A percentile compares a stretch with the other conserved stretches of the same genome.
Conservation (phyloP, 148 eudicot species). For the Rhododendron ovatum region DNA sequence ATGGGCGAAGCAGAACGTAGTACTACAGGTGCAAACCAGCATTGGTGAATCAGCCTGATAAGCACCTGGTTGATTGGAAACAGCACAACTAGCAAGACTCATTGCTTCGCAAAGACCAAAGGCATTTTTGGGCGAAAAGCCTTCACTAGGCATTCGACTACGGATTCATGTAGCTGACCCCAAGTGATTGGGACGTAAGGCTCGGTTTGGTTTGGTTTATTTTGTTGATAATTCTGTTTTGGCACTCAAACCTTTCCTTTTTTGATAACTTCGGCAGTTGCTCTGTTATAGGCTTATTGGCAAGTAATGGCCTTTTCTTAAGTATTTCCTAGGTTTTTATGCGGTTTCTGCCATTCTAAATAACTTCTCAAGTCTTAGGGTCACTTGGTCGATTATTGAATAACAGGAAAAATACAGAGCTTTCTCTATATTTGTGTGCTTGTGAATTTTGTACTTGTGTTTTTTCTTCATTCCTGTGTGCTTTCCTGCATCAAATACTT, state of each 20-base stretch:
- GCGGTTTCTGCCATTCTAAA: background rate
- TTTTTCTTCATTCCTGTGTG: background rate
- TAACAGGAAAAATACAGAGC: background rate
- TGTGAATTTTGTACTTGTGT: background rate
- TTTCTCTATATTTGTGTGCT: background rate
- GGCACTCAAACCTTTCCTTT: background rate
- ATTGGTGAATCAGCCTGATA: background rate
- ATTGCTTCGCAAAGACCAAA: background rate
- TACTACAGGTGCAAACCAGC: background rate
- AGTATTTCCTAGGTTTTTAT: background rate
- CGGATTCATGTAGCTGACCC: no score
- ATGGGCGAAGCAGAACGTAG: background rate
- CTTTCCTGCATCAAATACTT: background rate
- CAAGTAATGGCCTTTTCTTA: background rate
- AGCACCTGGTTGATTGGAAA: background rate
- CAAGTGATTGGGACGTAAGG: no score
- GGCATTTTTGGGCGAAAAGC: background rate
- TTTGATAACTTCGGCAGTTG: background rate
- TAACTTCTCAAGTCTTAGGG: background rate
- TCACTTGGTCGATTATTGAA: background rate
- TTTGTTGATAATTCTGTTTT: background rate
- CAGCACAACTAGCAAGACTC: background rate
- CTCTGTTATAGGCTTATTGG: background rate
- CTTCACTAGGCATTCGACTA: background rate
- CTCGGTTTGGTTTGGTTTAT: no score